phyloP scores from a whole-genome alignment of 352 stramenopile species.

The Globisporangium nunn region DNA sequence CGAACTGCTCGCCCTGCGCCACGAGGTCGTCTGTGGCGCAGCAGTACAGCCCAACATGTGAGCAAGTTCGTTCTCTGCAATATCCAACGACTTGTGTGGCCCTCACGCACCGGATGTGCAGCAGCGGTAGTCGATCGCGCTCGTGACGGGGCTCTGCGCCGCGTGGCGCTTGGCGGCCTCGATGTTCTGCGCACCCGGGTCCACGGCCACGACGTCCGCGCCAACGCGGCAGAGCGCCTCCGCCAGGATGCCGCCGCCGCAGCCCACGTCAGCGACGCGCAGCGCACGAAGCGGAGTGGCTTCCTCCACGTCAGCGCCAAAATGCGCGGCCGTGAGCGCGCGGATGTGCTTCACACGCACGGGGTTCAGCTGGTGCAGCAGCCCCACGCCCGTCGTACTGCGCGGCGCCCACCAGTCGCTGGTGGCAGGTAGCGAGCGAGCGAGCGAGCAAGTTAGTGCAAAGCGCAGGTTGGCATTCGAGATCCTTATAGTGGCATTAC shows the following conservation, averaged over 20 bases:
- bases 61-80: no score
- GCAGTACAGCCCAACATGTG: no score
- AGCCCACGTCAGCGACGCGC: slow-evolving; percentile 70
- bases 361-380: slow-evolving; percentile 78
- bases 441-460: neutral
- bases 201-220: slow-evolving; percentile 61
- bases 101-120: slow-evolving; percentile 51
- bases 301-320: slow-evolving; percentile 38
- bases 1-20: slow-evolving; percentile 56
- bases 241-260: slow-evolving; percentile 78
- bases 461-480: no score
- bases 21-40: slow-evolving; percentile 56
- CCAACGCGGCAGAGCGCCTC: slow-evolving; percentile 74
- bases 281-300: slow-evolving; percentile 42
- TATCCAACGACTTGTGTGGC: no score
- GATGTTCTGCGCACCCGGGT: slow-evolving; percentile 70
- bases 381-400: slow-evolving; percentile 65
- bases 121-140: slow-evolving; percentile 73
- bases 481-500: neutral
- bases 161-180: slow-evolving; percentile 62
- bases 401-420: slow-evolving; percentile 81
- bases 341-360: slow-evolving; percentile 85
- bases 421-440: neutral
- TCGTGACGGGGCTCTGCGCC: slow-evolving; percentile 36
- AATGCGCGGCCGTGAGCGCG: slow-evolving; percentile 57